These are phyloP conservation scores for Phytophthora nicotianae DNA, from an alignment of 352 stramenopile species.

Conservation along the genomic window DNA sequence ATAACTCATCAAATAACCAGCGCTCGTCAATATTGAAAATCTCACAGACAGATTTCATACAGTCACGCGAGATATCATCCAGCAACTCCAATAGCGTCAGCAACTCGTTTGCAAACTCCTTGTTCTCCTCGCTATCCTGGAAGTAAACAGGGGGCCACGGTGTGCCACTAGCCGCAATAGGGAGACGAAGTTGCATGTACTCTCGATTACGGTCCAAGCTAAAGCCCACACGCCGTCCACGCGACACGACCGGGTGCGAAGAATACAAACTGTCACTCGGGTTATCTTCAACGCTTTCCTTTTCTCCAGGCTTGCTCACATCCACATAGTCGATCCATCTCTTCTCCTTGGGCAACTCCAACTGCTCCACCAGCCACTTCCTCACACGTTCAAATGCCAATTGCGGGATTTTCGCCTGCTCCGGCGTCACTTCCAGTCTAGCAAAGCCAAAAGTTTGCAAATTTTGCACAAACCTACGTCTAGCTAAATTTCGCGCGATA, in stretches of 20 bases:
- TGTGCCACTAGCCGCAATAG: conserved; percentile 67
- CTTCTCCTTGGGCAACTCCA: conserved; percentile 51
- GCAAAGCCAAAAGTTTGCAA: conserved; percentile 80
- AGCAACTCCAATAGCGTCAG: conserved; percentile 62
- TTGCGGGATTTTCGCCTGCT: conserved; percentile 63
- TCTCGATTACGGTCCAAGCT: conserved; percentile 73
- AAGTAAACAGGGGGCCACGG: conserved; percentile 83
- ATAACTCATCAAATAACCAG: conserved; percentile 70
- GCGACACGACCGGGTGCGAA: conserved; percentile 56
- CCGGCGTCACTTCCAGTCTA: conserved; percentile 62
- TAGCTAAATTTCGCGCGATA: conserved; percentile 58
- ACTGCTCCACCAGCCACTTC: conserved; percentile 61
- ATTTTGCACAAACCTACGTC: conserved; percentile 67
- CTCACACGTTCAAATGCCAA: conserved; percentile 65
- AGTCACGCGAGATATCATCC: conserved; percentile 71
- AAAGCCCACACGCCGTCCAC: conserved; percentile 78
- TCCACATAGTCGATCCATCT: conserved; percentile 82
- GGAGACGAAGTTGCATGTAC: conserved; percentile 77
- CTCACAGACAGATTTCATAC: conserved; percentile 78
- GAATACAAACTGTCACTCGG: conserved; percentile 24
- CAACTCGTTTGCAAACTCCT: conserved; percentile 66
- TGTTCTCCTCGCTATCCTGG: conserved; percentile 37
- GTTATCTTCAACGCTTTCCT: not conserved
- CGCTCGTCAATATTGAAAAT: conserved; percentile 64
- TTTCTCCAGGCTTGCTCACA: conserved; percentile 15